phyloP scores from a whole-genome alignment of 768 basidiomycete species.

The Boletellus sp. region DNA sequence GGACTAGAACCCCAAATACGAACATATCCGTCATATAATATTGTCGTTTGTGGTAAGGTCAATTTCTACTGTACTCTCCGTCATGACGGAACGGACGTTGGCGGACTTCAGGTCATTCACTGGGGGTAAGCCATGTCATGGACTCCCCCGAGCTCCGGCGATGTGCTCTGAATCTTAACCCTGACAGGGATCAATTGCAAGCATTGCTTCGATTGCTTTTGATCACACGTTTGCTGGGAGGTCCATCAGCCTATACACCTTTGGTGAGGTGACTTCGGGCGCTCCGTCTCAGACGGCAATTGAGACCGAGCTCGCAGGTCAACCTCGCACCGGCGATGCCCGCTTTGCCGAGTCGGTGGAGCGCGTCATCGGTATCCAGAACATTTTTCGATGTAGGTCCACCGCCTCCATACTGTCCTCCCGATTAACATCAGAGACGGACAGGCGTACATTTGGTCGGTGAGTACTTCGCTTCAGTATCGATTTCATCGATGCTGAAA shows the following conservation, averaged over 20 bases:
- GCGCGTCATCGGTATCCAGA: constrained; percentile 31
- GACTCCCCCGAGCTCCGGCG: background rate
- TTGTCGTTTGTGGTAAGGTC: constrained; percentile 32
- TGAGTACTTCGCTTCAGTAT: constrained; percentile 8
- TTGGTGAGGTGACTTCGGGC: constrained; percentile 31
- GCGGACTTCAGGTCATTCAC: constrained; percentile 35
- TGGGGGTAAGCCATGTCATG: constrained; percentile 29
- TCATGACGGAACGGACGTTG: background rate
- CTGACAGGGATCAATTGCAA: constrained; percentile 36
- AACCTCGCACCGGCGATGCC: constrained; percentile 46
- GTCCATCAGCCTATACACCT: constrained; percentile 39
- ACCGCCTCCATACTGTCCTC: background rate
- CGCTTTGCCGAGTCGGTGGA: constrained; percentile 42
- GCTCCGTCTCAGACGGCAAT: background rate
- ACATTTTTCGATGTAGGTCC: constrained; percentile 41
- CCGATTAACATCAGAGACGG: constrained; percentile 1
- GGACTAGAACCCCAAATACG: constrained; percentile 30
- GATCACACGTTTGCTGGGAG: constrained; percentile 27
- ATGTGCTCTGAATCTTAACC: constrained; percentile 3
- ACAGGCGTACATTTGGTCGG: constrained; percentile 45
- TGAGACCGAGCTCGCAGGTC: constrained; percentile 32
- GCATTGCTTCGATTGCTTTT: constrained; percentile 35
- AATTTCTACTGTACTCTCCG: background rate
- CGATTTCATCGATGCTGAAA: background rate
- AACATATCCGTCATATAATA: constrained; percentile 31